Evolutionary conservation across 2,329 filamentous ascomycete species (phyloP).

Genomic region (Plectosphaerella plurivora): DNA sequence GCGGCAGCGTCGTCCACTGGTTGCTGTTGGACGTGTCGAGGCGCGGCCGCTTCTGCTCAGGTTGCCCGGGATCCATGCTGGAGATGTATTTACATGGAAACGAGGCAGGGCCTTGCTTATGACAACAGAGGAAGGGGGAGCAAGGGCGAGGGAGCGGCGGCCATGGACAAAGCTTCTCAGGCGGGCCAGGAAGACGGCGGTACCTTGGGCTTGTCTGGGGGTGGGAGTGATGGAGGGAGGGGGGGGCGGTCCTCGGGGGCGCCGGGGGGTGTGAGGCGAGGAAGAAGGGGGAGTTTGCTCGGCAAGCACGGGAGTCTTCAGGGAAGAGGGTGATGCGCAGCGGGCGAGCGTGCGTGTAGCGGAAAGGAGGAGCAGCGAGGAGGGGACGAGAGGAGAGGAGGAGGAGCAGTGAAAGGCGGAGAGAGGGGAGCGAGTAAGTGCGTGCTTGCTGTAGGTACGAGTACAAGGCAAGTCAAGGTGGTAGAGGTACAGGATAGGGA

Average conservation of each 20-base stretch:
- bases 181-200: slow-evolving; percentile 4
- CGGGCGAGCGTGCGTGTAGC: background rate
- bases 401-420: background rate
- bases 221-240: slow-evolving; percentile 3
- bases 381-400: background rate
- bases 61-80: slow-evolving; percentile 57
- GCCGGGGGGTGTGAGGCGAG: slow-evolving; percentile 6
- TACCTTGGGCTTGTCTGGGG: slow-evolving; percentile 4
- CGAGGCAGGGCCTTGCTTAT: slow-evolving; percentile 10
- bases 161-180: slow-evolving; percentile 26
- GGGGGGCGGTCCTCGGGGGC: background rate
- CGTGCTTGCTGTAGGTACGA: background rate
- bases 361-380: background rate
- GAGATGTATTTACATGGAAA: slow-evolving; percentile 38
- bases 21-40: slow-evolving; percentile 41
- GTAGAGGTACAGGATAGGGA: background rate
- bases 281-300: background rate
- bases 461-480: background rate
- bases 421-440: too few species aligned
- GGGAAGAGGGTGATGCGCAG: background rate
- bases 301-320: background rate
- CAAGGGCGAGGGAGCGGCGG: slow-evolving; percentile 17
- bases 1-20: slow-evolving; percentile 38
- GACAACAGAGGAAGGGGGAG: slow-evolving; percentile 13
- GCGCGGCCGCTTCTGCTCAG: slow-evolving; percentile 57